Evolutionary conservation across 495 filamentous ascomycete species (phyloP).

Genomic region (Sordaria brevicollis): DNA sequence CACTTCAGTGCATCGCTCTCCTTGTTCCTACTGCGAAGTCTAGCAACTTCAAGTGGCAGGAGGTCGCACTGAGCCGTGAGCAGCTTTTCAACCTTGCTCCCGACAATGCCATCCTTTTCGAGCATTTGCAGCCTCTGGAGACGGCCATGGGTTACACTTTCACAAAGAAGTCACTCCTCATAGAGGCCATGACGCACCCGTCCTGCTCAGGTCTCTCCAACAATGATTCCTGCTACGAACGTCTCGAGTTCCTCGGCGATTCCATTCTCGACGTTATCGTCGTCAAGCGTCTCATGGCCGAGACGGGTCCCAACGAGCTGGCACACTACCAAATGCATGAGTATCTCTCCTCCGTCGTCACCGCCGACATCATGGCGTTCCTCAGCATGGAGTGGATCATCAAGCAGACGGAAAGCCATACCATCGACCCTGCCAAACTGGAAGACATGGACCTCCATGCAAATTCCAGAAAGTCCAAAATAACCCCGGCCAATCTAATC

Average conservation of each 20-base stretch:
- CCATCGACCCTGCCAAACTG: constrained; percentile 7
- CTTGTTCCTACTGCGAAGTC: constrained; percentile 42
- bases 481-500: neutral
- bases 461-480: neutral
- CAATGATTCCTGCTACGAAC: constrained; percentile 59
- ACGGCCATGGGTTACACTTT: constrained; percentile 61
- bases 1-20: constrained; percentile 50
- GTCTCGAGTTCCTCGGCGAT: constrained; percentile 88
- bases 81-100: constrained; percentile 23
- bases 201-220: constrained; percentile 42
- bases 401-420: constrained; percentile 15
- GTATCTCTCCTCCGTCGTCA: constrained; percentile 67
- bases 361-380: constrained; percentile 83
- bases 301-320: constrained; percentile 29
- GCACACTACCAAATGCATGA: constrained; percentile 60
- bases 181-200: constrained; percentile 78
- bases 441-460: constrained; percentile 7
- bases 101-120: constrained; percentile 16
- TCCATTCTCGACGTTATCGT: constrained; percentile 75
- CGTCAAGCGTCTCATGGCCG: constrained; percentile 32
- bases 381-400: constrained; percentile 51
- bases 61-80: constrained; percentile 21
- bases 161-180: constrained; percentile 54
- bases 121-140: constrained; percentile 36
- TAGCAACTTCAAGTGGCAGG: constrained; percentile 43